A percentile compares a stretch with the other conserved stretches of the same genome.
Evolutionary conservation across 768 basidiomycete genomes (phyloP).

Genomic region (Collybiopsis confluens): DNA sequence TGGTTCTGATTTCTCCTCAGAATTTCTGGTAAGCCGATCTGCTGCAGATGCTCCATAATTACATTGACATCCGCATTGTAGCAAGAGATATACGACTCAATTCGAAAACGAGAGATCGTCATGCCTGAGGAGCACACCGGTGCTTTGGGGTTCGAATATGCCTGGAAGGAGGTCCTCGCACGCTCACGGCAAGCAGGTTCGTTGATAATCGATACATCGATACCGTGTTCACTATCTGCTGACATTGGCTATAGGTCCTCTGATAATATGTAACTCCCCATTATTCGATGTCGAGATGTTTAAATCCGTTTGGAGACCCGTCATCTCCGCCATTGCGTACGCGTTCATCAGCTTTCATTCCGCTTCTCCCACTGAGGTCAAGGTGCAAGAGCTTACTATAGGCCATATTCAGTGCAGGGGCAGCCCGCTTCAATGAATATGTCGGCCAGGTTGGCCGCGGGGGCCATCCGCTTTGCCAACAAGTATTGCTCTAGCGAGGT

Average conservation of each 20-base stretch:
- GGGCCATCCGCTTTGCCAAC: too few species aligned
- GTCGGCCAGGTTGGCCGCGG: too few species aligned
- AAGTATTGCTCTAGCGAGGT: too few species aligned
- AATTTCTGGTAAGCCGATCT: conserved; percentile 65
- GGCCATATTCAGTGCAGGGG: too few species aligned
- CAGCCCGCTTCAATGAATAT: too few species aligned
- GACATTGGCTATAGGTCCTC: conserved; percentile 39
- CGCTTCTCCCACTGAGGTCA: too few species aligned
- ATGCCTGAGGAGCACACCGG: conserved; percentile 98
- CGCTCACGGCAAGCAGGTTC: conserved; percentile 78
- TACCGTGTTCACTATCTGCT: background rate
- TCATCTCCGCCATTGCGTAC: conserved; percentile 91
- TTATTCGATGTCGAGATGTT: conserved; percentile 93
- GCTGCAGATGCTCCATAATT: background rate
- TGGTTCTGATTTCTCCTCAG: conserved; percentile 73
- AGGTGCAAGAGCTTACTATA: too few species aligned
- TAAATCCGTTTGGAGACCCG: conserved; percentile 85
- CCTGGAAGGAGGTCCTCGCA: conserved; percentile 92
- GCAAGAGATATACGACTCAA: conserved; percentile 91
- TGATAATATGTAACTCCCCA: conserved; percentile 75
- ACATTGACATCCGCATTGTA: conserved; percentile 25
- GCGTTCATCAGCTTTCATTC: conserved; percentile 94
- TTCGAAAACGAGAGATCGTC: conserved; percentile 90
- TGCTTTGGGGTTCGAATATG: conserved; percentile 95
- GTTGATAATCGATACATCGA: conserved; percentile 14